A percentile compares a stretch with the other conserved stretches of the same genome.
Evolutionary conservation across 2,329 filamentous ascomycete genomes (phyloP).

Genomic region (Fusarium transvaalense): DNA sequence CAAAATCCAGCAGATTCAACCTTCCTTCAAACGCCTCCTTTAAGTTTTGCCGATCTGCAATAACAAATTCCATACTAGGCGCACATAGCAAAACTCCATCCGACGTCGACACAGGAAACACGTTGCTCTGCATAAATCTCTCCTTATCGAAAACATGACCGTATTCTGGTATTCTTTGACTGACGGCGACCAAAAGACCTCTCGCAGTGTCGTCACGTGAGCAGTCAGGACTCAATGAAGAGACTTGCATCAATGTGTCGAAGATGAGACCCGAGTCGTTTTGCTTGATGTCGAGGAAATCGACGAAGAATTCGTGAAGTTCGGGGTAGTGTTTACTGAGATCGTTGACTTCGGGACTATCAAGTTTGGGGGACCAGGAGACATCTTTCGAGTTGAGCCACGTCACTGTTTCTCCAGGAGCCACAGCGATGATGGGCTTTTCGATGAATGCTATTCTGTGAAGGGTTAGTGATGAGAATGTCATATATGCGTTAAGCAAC

Average conservation of each 20-base stretch:
- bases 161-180: conserved; percentile 33
- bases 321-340: conserved; percentile 42
- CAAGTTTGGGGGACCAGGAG: conserved; percentile 39
- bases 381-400: conserved; percentile 38
- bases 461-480: background rate
- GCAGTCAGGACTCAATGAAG: conserved; percentile 26
- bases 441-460: conserved; percentile 21
- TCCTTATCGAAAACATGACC: conserved; percentile 38
- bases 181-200: conserved; percentile 35
- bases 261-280: conserved; percentile 36
- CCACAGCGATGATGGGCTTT: conserved; percentile 25
- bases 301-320: conserved; percentile 40
- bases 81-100: conserved; percentile 34
- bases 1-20: conserved; percentile 39
- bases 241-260: conserved; percentile 34
- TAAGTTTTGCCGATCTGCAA: conserved; percentile 37
- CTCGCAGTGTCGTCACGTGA: conserved; percentile 35
- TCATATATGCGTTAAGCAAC: background rate
- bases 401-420: conserved; percentile 27
- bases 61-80: conserved; percentile 40
- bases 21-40: conserved; percentile 35
- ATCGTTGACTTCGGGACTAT: conserved; percentile 34
- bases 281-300: conserved; percentile 34
- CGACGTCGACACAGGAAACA: conserved; percentile 36
- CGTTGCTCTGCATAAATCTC: conserved; percentile 21